phyloP scores from a whole-genome alignment of 371 early-diverging fungal genomes.

The Fennellomyces sp. region DNA sequence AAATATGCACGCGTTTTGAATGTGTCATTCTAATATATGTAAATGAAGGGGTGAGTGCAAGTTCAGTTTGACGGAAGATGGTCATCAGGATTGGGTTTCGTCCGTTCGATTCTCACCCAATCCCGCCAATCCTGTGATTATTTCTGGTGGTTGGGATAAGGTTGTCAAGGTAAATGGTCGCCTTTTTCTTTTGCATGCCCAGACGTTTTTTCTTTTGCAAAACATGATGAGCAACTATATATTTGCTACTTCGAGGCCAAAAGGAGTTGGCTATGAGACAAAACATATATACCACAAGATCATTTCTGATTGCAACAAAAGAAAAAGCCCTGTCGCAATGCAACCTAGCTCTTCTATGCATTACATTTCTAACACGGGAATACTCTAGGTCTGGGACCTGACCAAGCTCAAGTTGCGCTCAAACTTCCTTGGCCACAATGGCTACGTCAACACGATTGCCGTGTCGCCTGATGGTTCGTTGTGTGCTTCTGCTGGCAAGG shows the following conservation, averaged over 20 bases:
- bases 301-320: background rate
- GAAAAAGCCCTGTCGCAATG: too few relatives aligned
- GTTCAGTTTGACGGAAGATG: conserved; percentile 90
- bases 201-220: background rate
- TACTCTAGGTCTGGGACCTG: conserved; percentile 92
- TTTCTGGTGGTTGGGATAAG: conserved; percentile 99
- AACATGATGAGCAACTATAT: conserved; percentile 4
- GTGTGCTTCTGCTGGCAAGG: conserved; percentile 99
- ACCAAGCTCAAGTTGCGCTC: conserved; percentile 96
- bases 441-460: conserved; percentile 96
- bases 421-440: conserved; percentile 98
- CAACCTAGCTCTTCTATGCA: background rate
- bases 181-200: background rate
- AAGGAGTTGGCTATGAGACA: conserved; percentile 1
- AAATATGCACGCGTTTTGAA: background rate
- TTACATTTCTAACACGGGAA: background rate
- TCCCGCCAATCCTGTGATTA: conserved; percentile 95
- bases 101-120: conserved; percentile 99
- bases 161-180: conserved; percentile 80
- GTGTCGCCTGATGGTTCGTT: conserved; percentile 99
- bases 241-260: conserved; percentile 21
- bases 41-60: conserved; percentile 91
- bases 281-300: background rate
- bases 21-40: background rate
- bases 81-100: conserved; percentile 98